A percentile compares a stretch with the other conserved stretches of the same genome.
Evolutionary conservation across 208 protist species (phyloP).

Genomic region (Perkinsela sp.): DNA sequence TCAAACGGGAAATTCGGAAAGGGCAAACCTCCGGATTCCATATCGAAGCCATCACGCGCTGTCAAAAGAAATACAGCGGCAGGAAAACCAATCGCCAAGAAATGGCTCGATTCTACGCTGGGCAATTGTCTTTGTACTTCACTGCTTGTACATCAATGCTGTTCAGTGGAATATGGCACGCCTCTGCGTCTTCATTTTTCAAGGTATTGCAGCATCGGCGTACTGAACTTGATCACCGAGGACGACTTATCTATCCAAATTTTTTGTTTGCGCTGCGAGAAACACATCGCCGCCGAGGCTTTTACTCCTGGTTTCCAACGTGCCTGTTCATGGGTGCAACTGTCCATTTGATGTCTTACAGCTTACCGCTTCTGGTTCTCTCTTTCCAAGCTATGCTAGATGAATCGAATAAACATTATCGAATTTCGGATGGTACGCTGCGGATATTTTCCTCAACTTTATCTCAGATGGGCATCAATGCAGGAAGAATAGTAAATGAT

Average conservation of each 20-base stretch:
- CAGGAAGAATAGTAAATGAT: no score
- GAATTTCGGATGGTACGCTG: no score
- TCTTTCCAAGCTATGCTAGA: background rate
- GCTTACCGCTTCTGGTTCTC: background rate
- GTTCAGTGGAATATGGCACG: background rate
- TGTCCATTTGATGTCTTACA: background rate
- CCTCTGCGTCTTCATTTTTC: background rate
- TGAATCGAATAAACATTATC: no score
- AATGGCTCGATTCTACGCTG: background rate
- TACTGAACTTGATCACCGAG: background rate
- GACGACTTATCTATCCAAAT: background rate
- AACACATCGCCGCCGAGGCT: background rate
- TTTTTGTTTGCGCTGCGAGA: background rate
- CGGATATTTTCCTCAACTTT: no score
- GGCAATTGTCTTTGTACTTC: background rate
- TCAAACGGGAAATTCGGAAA: no score
- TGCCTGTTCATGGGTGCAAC: background rate
- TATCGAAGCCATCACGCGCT: background rate
- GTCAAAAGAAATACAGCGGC: background rate
- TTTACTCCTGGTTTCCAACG: background rate
- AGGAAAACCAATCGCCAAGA: background rate
- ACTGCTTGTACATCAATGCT: background rate
- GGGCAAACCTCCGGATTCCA: no score
- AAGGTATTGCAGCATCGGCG: background rate
- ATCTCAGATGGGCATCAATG: no score